Percentiles rank a stretch among this genome's conserved stretches.
Conservation (phyloP, 192 early-diverging fungal species). For the Coemansia reversa region DNA sequence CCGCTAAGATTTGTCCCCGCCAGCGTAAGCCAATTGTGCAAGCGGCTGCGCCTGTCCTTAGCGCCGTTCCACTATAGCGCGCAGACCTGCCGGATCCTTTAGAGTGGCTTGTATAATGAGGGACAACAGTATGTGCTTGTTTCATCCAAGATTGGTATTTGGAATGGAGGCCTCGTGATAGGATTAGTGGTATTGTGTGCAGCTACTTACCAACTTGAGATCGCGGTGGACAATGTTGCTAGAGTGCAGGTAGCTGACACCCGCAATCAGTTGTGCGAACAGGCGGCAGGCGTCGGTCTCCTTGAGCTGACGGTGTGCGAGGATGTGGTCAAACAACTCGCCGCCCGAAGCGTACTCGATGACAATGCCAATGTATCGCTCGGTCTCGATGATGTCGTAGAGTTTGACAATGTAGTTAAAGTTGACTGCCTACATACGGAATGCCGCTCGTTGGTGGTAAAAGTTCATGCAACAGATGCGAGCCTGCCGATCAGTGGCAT, state of each 20-base stretch:
- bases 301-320: constrained; percentile 89
- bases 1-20: constrained; percentile 4
- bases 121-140: neutral
- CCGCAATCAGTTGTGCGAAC: constrained; percentile 89
- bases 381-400: constrained; percentile 95
- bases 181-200: neutral
- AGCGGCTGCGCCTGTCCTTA: neutral
- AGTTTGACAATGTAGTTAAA: constrained; percentile 91
- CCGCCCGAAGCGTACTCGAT: constrained; percentile 96
- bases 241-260: constrained; percentile 91
- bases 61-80: neutral
- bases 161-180: neutral
- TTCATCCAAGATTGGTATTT: neutral
- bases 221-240: constrained; percentile 96
- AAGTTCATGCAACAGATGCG: neutral
- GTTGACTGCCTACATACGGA: constrained; percentile 68
- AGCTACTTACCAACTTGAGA: constrained; percentile 78
- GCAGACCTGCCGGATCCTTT: neutral
- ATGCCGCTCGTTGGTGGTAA: neutral
- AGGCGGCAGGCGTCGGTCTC: constrained; percentile 87
- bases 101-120: neutral
- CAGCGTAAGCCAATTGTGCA: constrained; percentile 9
- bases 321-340: constrained; percentile 96
- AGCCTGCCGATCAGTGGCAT: neutral
- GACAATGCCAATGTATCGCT: constrained; percentile 94